Conservation (phyloP, 73 alveolate species). For the Paramecium primaurelia region DNA sequence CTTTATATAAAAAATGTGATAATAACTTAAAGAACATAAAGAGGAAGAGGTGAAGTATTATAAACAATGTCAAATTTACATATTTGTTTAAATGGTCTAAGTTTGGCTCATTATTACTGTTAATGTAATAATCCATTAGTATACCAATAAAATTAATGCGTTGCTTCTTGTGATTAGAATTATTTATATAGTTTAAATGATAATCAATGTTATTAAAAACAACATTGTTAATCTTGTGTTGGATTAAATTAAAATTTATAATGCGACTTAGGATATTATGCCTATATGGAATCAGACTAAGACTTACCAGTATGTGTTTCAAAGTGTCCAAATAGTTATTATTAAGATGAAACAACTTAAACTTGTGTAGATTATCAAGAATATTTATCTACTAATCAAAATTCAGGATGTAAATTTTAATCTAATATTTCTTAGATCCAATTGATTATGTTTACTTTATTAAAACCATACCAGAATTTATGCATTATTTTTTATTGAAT, state of each 20-base stretch:
- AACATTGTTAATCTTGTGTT: neutral
- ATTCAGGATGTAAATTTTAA: neutral
- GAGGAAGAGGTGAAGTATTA: neutral
- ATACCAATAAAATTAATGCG: neutral
- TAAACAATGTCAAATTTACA: neutral
- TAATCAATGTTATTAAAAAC: neutral
- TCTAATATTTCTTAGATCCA: neutral
- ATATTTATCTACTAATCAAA: neutral
- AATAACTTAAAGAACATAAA: neutral
- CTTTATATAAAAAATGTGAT: neutral
- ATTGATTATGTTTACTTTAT: neutral
- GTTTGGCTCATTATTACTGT: neutral
- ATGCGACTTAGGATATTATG: neutral
- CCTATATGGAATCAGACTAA: neutral
- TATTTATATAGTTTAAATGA: neutral
- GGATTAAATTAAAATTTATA: neutral
- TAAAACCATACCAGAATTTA: neutral
- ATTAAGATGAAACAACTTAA: neutral
- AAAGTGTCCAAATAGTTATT: neutral
- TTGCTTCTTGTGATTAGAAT: neutral
- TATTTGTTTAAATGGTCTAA: neutral
- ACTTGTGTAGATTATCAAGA: neutral
- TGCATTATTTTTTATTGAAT: neutral
- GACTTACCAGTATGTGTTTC: neutral
- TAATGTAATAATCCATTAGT: neutral